Evolutionary conservation across 495 filamentous ascomycete species (phyloP), one percentile per base, ranked within the genome.

Genomic region (Penicillium ochrochloron): DNA sequence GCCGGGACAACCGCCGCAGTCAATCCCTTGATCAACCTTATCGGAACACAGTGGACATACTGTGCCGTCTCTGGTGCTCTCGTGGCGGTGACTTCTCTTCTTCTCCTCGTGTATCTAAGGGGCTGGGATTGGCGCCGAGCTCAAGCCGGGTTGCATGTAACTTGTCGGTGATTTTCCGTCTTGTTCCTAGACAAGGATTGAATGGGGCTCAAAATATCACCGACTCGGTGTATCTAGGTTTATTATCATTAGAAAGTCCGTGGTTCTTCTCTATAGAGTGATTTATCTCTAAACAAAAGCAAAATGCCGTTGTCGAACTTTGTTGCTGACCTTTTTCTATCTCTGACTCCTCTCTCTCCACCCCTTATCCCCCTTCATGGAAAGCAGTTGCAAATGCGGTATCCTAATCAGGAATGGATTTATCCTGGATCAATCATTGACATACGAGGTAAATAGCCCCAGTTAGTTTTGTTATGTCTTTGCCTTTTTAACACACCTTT

Each of bases 1-100:
- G 90, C 89, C 0, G 88, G 74, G 0, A 83, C 83, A 2, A 86
- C 84, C 23, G 89, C 84, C 0, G 70, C 80, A 0, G 85, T 91
- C 25, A 78, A 83, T 52, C 85, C 85, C 0, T 84, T 90, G 81
- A 85, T 88, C 51, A 4, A 59, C 3, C 10, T 19, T 3, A 57
- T 70, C 15, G 73, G 73, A 2, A 50, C 62, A 6, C 46, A 59
- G 19, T 48, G 56, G 56, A 71, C 73, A 1, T 76, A 75, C 50
- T 37, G 7, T 9, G 12, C 53, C 23, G 74, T 76, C 1, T 60
- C 65, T 5, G 57, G 57, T 8, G 42, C 48, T 35, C 57, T 75
- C 25, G 17, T 63, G 5, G 59, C 21, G 1, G 54, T 64, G 1
- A 61, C 46, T 39, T 68, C 68, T 5, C 50, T 75, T 48, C 25